Evolutionary conservation across 331 rosid species (phyloP), one percentile per base, ranked within the genome.

Genomic region (Acacia concinna): DNA sequence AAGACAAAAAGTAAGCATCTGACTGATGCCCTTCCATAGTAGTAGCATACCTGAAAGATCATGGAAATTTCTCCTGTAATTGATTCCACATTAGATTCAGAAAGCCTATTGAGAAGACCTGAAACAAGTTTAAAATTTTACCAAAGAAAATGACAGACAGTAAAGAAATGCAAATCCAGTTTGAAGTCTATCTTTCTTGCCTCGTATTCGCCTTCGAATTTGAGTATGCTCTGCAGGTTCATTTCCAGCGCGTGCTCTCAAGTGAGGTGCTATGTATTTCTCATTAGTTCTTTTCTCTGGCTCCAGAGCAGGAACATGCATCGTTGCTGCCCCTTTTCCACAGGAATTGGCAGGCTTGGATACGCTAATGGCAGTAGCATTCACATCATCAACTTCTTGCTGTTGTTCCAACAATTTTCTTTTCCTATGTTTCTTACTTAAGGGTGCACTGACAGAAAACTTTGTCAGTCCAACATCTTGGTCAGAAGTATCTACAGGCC

Each of bases 51-150:
- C 81, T 83, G 92, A 83, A 89, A 84, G 30, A 91, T 78, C 38
- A 32, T 68, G 40, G 96, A 92, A 78, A 90, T 80, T 21, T 94
- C 97, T 74, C 89, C 92, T 1, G 97, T 92, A 27, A 90, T 69
- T 74, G 98, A 92, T 84, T 92, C 97, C 37, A 94, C 89, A 30
- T 92, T 91, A 7, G 97, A 89, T 85, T 91, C 98, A 43, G 95
- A 87, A 56, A 92, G 79, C 82, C 90, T 87, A 80, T 92, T 94
- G 71, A 94, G 85, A 85, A 91, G 95, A 28, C 98, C 92, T 90
- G 89, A 70, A 68, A 78, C 80, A 77, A 83, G 70, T 47, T 65
- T 78, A 70, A n/a, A n/a, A 79, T 28, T 68, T 68, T 23, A 66
- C 51, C 71, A 4, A 11, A 56, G 44, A 68, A 34, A 11, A 78